phyloP scores from a whole-genome alignment of 176 grass and related monocot species.

The Triticum monococcum region DNA sequence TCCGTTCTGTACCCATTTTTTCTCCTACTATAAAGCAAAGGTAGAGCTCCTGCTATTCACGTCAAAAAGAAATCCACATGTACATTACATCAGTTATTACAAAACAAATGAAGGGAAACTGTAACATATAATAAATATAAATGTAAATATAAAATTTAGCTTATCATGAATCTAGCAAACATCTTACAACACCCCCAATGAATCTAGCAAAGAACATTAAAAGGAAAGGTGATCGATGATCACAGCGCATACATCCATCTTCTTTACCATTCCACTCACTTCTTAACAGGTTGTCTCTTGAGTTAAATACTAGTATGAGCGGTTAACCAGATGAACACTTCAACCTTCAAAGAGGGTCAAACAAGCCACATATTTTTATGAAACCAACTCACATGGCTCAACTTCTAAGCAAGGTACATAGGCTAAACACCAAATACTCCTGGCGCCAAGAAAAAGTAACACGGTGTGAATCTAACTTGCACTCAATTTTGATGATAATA shows the following conservation, averaged over 20 bases:
- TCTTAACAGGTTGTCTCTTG: not conserved
- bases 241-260: not conserved
- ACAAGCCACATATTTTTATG: not conserved
- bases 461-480: not conserved
- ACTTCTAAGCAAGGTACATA: not conserved
- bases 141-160: no score
- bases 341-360: not conserved
- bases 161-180: no score
- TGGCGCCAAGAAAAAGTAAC: not conserved
- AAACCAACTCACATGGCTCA: not conserved
- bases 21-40: no score
- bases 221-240: no score
- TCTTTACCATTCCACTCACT: not conserved
- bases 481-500: not conserved
- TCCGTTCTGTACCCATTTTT: no score
- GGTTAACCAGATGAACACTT: not conserved
- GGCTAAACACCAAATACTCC: not conserved
- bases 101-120: no score
- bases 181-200: not conserved
- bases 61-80: no score
- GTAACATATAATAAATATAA: no score
- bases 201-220: not conserved
- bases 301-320: not conserved
- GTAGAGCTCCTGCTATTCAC: no score
- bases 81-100: no score